These are phyloP conservation scores for Globisporangium cylindrosporum DNA, from an alignment of 352 stramenopile genomes.

Conservation along the genomic window DNA sequence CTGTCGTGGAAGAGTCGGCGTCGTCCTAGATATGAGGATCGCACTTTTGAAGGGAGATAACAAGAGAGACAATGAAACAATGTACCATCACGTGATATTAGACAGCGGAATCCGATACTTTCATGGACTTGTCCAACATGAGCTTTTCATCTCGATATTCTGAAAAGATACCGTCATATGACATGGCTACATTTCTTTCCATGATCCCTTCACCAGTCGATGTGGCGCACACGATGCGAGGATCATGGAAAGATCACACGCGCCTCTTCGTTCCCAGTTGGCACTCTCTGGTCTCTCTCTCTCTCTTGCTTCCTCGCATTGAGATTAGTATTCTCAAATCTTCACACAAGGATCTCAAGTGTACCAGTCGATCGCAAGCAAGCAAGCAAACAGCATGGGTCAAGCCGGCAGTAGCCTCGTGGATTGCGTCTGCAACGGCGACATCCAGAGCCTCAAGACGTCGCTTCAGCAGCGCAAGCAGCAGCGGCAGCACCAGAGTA, in stretches of 20 bases:
- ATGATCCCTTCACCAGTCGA: background rate
- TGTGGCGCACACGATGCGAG: slow-evolving; percentile 1
- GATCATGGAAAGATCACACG: slow-evolving; percentile 11
- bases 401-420: slow-evolving; percentile 26
- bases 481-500: background rate
- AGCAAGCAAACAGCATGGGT: slow-evolving; percentile 6
- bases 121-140: slow-evolving; percentile 1
- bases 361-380: background rate
- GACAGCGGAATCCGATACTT: background rate
- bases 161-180: background rate
- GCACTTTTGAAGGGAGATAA: background rate
- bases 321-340: slow-evolving; percentile 3
- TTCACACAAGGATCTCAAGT: background rate
- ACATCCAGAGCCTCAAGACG: slow-evolving; percentile 48
- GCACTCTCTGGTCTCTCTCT: background rate
- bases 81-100: slow-evolving; percentile 6
- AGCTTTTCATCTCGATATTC: background rate
- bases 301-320: background rate
- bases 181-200: background rate
- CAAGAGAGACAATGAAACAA: background rate
- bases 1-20: background rate
- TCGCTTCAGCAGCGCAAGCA: slow-evolving; percentile 27
- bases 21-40: background rate
- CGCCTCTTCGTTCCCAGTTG: background rate
- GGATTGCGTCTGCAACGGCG: slow-evolving; percentile 50